These are phyloP conservation scores for Discostella pseudostelligera DNA, from an alignment of 108 stramenopile species.

Conservation along the genomic window DNA sequence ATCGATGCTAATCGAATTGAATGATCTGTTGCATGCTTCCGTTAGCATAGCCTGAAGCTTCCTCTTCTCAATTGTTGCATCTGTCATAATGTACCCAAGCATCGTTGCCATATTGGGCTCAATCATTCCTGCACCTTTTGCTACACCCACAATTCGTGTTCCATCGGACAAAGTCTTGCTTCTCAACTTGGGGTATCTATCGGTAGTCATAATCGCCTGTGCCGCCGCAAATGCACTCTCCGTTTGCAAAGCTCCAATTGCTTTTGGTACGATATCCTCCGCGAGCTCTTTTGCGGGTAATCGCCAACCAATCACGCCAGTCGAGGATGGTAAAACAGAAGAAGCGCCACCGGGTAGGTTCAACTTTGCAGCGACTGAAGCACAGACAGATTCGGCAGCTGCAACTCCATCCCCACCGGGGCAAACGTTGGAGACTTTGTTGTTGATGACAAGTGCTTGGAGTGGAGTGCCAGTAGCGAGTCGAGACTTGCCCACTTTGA, in stretches of 20 bases:
- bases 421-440: constrained; percentile 96
- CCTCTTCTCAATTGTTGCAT: constrained; percentile 71
- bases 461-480: constrained; percentile 71
- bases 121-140: constrained; percentile 99
- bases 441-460: constrained; percentile 94
- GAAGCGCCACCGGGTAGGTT: constrained; percentile 66
- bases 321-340: constrained; percentile 86
- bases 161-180: constrained; percentile 80
- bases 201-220: constrained; percentile 84
- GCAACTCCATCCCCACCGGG: constrained; percentile 88
- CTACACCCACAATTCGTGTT: constrained; percentile 77
- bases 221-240: constrained; percentile 85
- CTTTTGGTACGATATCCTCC: constrained; percentile 74
- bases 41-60: constrained; percentile 74
- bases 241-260: constrained; percentile 67
- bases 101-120: constrained; percentile 98
- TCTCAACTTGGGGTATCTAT: constrained; percentile 84
- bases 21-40: constrained; percentile 71
- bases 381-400: constrained; percentile 85
- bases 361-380: constrained; percentile 76
- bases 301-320: constrained; percentile 98
- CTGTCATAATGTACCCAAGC: constrained; percentile 94
- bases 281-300: constrained; percentile 89
- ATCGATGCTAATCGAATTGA: constrained; percentile 96
- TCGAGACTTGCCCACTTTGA: constrained; percentile 83